These are phyloP conservation scores for Kluyveromyces marxianus DNA, from an alignment of 1,139 yeast genomes.

Conservation along the genomic window DNA sequence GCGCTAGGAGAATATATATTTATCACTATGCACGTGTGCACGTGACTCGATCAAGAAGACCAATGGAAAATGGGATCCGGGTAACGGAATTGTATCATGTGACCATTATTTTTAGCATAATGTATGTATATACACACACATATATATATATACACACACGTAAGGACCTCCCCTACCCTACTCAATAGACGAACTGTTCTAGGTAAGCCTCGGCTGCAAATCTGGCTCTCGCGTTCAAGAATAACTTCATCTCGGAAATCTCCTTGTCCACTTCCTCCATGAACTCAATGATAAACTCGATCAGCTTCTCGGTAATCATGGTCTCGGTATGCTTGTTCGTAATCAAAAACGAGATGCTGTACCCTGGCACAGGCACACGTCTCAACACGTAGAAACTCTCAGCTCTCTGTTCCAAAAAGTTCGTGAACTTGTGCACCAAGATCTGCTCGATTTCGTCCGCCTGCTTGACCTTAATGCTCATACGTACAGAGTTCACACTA, in stretches of 20 bases:
- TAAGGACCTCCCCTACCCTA: not conserved
- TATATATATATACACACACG: too few relatives aligned
- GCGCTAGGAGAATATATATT: too few relatives aligned
- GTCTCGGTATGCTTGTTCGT: conserved; percentile 94
- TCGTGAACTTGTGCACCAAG: conserved; percentile 85
- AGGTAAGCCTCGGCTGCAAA: conserved; percentile 94
- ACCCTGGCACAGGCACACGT: conserved; percentile 80
- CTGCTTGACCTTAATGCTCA: conserved; percentile 87
- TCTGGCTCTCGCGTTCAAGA: conserved; percentile 95
- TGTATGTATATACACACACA: too few relatives aligned
- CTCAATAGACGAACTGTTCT: conserved; percentile 30
- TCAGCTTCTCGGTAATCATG: conserved; percentile 91
- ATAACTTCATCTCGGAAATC: conserved; percentile 95
- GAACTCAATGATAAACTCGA: conserved; percentile 92
- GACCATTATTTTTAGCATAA: too few relatives aligned
- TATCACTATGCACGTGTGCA: too few relatives aligned
- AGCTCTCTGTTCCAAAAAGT: conserved; percentile 92
- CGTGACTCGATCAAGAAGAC: too few relatives aligned
- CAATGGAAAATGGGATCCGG: too few relatives aligned
- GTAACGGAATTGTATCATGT: too few relatives aligned
- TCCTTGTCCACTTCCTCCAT: conserved; percentile 99
- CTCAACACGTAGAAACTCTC: conserved; percentile 88
- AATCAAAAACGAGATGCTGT: conserved; percentile 85
- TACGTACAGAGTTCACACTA: conserved; percentile 82
- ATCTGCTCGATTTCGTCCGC: conserved; percentile 96